A percentile compares a stretch with the other conserved stretches of the same genome.
These are phyloP conservation scores for Lindgomyces ingoldianus DNA, from an alignment of 495 filamentous ascomycete genomes.

Conservation along the genomic window DNA sequence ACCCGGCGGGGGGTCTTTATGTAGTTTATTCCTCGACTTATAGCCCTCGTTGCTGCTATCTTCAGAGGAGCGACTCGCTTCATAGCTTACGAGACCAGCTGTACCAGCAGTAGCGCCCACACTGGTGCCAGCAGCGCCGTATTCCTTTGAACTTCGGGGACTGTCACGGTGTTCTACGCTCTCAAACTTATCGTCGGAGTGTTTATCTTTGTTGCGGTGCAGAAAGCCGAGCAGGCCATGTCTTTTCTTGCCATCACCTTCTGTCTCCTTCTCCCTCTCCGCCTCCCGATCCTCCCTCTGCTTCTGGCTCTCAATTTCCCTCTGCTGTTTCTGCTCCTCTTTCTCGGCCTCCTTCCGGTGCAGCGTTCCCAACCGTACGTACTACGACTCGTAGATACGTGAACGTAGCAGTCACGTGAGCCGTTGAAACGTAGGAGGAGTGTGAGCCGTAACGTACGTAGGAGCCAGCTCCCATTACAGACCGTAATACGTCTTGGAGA, in stretches of 20 bases:
- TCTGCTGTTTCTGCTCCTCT: conserved; percentile 20
- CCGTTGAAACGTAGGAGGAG: too few relatives aligned
- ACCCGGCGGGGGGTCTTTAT: conserved; percentile 39
- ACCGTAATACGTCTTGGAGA: too few relatives aligned
- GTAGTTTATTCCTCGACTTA: conserved; percentile 29
- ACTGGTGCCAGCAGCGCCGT: conserved; percentile 25
- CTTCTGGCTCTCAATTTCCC: background rate
- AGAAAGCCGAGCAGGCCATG: conserved; percentile 40
- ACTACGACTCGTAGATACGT: too few relatives aligned
- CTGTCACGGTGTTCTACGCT: conserved; percentile 6
- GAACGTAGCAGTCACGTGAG: too few relatives aligned
- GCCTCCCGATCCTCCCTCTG: background rate
- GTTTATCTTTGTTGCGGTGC: conserved; percentile 39
- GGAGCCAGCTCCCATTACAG: too few relatives aligned
- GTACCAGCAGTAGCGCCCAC: conserved; percentile 10
- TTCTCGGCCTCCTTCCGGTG: conserved; percentile 27
- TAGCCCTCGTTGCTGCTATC: conserved; percentile 4
- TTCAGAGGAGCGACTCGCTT: background rate
- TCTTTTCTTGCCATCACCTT: conserved; percentile 21
- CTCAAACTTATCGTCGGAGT: conserved; percentile 20
- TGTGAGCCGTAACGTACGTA: too few relatives aligned
- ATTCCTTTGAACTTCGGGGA: conserved; percentile 23
- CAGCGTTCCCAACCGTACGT: background rate
- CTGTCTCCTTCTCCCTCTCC: conserved; percentile 1
- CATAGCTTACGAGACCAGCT: conserved; percentile 30